phyloP scores from a whole-genome alignment of 1,284 basidiomycete genomes.

The Clitocybe nebularis region DNA sequence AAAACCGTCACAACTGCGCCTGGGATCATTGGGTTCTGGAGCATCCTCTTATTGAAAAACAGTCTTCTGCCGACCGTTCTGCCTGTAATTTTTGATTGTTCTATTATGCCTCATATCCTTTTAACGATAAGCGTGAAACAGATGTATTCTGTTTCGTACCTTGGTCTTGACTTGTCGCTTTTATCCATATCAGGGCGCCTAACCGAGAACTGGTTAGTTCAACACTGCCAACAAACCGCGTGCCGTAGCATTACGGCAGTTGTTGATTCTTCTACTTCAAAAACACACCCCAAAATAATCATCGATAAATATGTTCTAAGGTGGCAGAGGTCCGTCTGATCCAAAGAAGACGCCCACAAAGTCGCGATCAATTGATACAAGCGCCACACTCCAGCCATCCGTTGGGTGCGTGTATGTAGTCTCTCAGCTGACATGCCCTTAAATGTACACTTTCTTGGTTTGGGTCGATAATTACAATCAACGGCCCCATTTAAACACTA shows the following conservation, averaged over 20 bases:
- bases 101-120: neutral
- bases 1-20: no score
- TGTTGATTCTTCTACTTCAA: constrained; percentile 1
- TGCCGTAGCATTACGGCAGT: constrained; percentile 14
- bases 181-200: constrained; percentile 2
- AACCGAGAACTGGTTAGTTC: constrained; percentile 8
- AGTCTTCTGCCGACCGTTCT: no score
- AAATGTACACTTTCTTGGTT: constrained; percentile 1
- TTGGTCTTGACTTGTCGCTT: constrained; percentile 4
- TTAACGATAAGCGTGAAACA: constrained; percentile 3
- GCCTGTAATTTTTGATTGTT: no score
- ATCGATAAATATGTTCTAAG: constrained; percentile 1
- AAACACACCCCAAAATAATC: constrained; percentile 3
- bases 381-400: constrained; percentile 5
- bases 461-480: neutral
- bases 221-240: constrained; percentile 11
- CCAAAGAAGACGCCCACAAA: constrained; percentile 12
- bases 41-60: no score
- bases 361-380: constrained; percentile 5
- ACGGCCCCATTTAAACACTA: constrained; percentile 1
- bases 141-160: constrained; percentile 1
- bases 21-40: no score
- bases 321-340: constrained; percentile 17
- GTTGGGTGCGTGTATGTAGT: neutral
- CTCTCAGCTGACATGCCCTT: neutral